Evolutionary conservation across 192 early-diverging fungal genomes (phyloP), one percentile per base, ranked within the genome.

Genomic region (Gorgonomyces haynaldii): DNA sequence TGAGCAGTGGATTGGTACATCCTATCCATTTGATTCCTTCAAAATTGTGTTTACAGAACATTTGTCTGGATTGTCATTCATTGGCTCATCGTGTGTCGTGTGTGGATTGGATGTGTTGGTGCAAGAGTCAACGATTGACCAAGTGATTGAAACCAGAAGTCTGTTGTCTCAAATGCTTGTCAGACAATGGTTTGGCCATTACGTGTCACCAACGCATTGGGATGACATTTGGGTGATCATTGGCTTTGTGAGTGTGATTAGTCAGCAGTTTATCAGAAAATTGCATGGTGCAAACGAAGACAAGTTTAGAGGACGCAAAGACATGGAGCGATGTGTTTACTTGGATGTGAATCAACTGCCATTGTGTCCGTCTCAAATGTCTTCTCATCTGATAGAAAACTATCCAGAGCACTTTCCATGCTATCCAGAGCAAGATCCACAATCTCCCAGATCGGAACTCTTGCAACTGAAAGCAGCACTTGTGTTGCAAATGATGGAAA

Each of bases 181-280:
- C 15, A 62, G 77, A 34, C 96, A 99, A 73, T 99, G 93, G 93
- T 93, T 97, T 61, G 93, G 93, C 8, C 76, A 85, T 15, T 89
- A 83, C 53, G 78, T 98, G 30, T 35, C 45, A 9, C 64, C 53
- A 21, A 60, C 65, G 32, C 21, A 47, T 10, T 65, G 68, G 64
- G 70, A 74, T 4, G 96, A 99, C 63, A 72, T 76, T 20, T 99
- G 96, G 96, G 60, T 99, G 12, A 79, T 84, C 4, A 53, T 73
- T 30, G 92, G 89, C 9, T 56, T 99, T 19, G 76, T 84, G 0
- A 82, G 86, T 53, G 84, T 79, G 40, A 74, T 88, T 26, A 69
- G 80, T 0, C 66, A 74, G 0, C 66, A 85, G 32, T 93, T 87
- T 58, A 67, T 93, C 35, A 65, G 72, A 53, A 79, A 84, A 56